Conservation (phyloP, 176 grass and related monocot genomes). For the Avena atlantica region DNA sequence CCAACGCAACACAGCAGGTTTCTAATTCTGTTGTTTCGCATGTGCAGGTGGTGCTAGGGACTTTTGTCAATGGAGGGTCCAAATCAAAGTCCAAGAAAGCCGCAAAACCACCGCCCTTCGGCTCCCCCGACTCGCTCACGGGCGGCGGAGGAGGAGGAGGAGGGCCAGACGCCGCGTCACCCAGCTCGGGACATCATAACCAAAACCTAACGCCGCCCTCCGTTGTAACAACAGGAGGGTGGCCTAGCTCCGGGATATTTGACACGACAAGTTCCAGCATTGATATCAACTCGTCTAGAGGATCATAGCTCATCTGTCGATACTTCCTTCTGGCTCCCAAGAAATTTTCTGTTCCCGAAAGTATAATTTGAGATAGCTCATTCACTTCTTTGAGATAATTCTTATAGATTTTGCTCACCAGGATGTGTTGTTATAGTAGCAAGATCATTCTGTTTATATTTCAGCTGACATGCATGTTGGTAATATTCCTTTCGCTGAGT, state of each 20-base stretch:
- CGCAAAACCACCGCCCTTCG: slow-evolving; percentile 44
- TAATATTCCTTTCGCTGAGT: not conserved
- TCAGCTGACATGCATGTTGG: not conserved
- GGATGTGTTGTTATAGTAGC: slow-evolving; percentile 22
- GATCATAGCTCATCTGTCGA: slow-evolving; percentile 60
- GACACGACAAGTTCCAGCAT: slow-evolving; percentile 68
- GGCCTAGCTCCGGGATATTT: slow-evolving; percentile 63
- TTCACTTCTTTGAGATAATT: slow-evolving; percentile 52
- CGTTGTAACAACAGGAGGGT: slow-evolving; percentile 49
- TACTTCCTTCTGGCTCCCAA: slow-evolving; percentile 20
- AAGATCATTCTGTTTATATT: not conserved
- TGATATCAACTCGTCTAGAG: slow-evolving; percentile 89
- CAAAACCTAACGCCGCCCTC: slow-evolving; percentile 59
- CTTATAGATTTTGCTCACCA: slow-evolving; percentile 41
- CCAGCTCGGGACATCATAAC: slow-evolving; percentile 64
- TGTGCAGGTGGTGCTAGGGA: slow-evolving; percentile 74
- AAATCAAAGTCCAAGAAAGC: slow-evolving; percentile 72
- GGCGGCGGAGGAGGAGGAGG: slow-evolving; percentile 16
- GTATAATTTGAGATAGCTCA: slow-evolving; percentile 51
- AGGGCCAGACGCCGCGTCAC: slow-evolving; percentile 30
- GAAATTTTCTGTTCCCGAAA: slow-evolving; percentile 35
- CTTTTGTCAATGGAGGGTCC: slow-evolving; percentile 64
- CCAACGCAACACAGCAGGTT: not conserved
- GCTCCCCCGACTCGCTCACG: slow-evolving; percentile 39
- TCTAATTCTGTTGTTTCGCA: not conserved